Evolutionary conservation across 2,329 filamentous ascomycete genomes (phyloP), one percentile per base, ranked within the genome.

Genomic region (Pseudogymnoascus sp.): DNA sequence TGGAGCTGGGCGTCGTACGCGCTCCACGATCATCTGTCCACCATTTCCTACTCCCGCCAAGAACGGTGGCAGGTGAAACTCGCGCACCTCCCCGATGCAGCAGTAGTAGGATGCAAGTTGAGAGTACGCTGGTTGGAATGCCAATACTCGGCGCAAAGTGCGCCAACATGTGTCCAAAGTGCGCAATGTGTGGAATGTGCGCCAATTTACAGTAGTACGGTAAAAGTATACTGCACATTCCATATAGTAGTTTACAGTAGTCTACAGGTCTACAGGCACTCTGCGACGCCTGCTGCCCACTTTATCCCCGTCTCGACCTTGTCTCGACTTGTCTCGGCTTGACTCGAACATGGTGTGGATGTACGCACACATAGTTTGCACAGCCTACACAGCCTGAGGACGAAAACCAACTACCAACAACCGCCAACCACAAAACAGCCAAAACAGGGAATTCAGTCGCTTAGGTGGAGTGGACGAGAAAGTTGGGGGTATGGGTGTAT

Each of bases 41-140:
- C 45, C 45, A 55, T 55, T 55, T 7, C 48, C 48, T 55, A 7
- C 29, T 55, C 29, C 1, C 15, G 45, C 48, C 48, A 55, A 55
- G 48, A 33, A 55, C n/a, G 27, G 27, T 55, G 48, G 48, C 27
- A 55, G 48, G 48, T 55, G 48, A 55, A 55, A 55, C 48, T 55
- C 48, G 29, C 29, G 48, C 48, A 55, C 29, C 48, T 55, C 29
- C 48, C 48, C 29, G 48, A 55, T 55, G 48, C 2, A 33, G 45
- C 10, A 18, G 9, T 10, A 7, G n/a, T 18, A 55, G 18, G 18
- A 18, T 18, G 18, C 18, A 18, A 18, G 18, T 18, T 18, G 1
- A 18, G 18, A 18, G 18, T n/a, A 31, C 27, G 45, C 21, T 12
- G 5, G 10, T 45, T 2, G 18, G 18, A 18, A 5, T 42, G 39